Evolutionary conservation across 1,284 basidiomycete genomes (phyloP).

Genomic region (Cutaneotrichosporon sp.): DNA sequence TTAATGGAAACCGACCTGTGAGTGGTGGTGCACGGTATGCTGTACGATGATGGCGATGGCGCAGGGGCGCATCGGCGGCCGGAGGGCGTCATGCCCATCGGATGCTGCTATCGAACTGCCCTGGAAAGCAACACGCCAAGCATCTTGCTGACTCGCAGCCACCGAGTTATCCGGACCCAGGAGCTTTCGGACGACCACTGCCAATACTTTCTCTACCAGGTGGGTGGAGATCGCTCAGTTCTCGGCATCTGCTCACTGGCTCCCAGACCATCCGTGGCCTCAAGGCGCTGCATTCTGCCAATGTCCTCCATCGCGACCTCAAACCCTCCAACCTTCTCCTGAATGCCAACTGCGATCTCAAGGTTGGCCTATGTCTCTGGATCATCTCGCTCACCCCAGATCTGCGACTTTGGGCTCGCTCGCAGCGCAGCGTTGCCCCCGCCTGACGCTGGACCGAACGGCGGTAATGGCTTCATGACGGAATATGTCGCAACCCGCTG

Average conservation of each 20-base stretch:
- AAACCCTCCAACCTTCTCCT: constrained; percentile 70
- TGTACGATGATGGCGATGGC: too few species aligned
- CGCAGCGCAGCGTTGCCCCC: constrained; percentile 68
- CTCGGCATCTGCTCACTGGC: background rate
- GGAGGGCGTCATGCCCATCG: too few species aligned
- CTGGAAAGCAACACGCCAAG: too few species aligned
- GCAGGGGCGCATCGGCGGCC: too few species aligned
- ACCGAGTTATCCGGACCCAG: constrained; percentile 68
- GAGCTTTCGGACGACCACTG: constrained; percentile 85
- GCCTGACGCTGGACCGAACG: constrained; percentile 67
- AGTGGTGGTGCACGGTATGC: too few species aligned
- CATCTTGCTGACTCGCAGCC: constrained; percentile 43
- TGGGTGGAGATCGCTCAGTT: constrained; percentile 41
- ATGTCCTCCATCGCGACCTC: constrained; percentile 87
- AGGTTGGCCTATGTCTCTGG: constrained; percentile 53
- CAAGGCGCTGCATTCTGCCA: constrained; percentile 86
- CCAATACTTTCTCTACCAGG: constrained; percentile 94
- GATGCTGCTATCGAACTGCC: too few species aligned
- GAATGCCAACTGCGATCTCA: constrained; percentile 82
- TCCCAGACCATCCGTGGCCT: constrained; percentile 74
- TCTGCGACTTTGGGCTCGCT: constrained; percentile 91
- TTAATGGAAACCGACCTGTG: constrained; percentile 58
- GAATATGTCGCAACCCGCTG: constrained; percentile 91
- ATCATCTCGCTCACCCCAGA: constrained; percentile 44
- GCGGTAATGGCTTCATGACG: constrained; percentile 85